These are phyloP conservation scores for Barnettozyma californica DNA, from an alignment of 805 yeast genomes.

Conservation along the genomic window DNA sequence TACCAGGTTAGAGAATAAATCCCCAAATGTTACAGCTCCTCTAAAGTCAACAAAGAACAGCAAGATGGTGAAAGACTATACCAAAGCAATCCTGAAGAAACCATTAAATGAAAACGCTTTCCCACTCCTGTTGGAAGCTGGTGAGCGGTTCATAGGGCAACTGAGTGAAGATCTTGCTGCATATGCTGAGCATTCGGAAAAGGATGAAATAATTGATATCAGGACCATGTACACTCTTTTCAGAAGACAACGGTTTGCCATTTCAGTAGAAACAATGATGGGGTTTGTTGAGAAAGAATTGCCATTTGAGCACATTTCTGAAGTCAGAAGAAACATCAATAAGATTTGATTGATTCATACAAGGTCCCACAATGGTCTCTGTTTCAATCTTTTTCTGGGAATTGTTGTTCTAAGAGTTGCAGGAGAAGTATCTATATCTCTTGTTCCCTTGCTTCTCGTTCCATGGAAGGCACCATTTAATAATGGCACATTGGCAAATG, in stretches of 20 bases:
- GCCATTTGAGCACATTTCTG: not conserved
- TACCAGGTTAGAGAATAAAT: not conserved
- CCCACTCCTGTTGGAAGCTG: constrained; percentile 20
- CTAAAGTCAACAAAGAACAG: not conserved
- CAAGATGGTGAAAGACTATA: constrained; percentile 7
- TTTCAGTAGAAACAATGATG: constrained; percentile 15
- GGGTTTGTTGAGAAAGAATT: constrained; percentile 22
- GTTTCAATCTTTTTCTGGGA: not conserved
- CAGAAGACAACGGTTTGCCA: constrained; percentile 27
- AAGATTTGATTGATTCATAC: not conserved
- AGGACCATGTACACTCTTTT: constrained; percentile 24
- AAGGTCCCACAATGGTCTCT: not conserved
- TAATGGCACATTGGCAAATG: not conserved
- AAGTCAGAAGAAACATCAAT: not conserved
- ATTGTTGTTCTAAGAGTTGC: not conserved
- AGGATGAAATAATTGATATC: constrained; percentile 24
- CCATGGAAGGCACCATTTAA: not conserved
- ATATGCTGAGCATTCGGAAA: constrained; percentile 29
- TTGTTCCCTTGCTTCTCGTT: not conserved
- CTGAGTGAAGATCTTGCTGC: constrained; percentile 25
- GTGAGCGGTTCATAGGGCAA: constrained; percentile 27
- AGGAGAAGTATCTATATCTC: not conserved
- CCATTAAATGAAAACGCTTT: constrained; percentile 19
- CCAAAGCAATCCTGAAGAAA: constrained; percentile 10
- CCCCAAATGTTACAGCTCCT: not conserved